A percentile compares a stretch with the other conserved stretches of the same genome.
These are phyloP conservation scores for Podaxis rugospora DNA, from an alignment of 768 basidiomycete genomes.

Conservation along the genomic window DNA sequence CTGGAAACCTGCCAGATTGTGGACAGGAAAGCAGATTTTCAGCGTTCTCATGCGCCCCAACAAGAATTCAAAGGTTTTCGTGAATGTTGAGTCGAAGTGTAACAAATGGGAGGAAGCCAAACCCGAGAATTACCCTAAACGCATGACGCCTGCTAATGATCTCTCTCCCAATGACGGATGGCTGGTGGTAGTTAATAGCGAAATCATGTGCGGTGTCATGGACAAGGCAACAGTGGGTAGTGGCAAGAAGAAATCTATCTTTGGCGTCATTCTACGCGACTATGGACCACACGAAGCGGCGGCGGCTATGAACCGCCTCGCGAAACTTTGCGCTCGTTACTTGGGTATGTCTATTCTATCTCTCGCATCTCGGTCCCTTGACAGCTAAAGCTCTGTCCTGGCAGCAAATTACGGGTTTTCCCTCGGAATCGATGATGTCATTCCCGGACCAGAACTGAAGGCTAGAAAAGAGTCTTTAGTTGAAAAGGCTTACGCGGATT, in stretches of 20 bases:
- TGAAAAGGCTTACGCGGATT: slow-evolving; percentile 82
- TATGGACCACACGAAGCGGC: slow-evolving; percentile 96
- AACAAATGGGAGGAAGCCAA: slow-evolving; percentile 82
- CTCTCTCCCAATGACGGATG: slow-evolving; percentile 97
- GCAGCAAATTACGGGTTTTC: slow-evolving; percentile 98
- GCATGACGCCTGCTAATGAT: slow-evolving; percentile 67
- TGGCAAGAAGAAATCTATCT: slow-evolving; percentile 99
- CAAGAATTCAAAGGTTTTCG: slow-evolving; percentile 71
- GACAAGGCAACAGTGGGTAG: slow-evolving; percentile 97
- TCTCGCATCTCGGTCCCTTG: neutral
- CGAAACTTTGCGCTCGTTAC: slow-evolving; percentile 94
- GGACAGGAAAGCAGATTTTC: slow-evolving; percentile 99
- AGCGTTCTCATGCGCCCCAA: slow-evolving; percentile 96
- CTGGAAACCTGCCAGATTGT: slow-evolving; percentile 86
- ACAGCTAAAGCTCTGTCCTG: neutral
- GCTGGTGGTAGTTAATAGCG: slow-evolving; percentile 94
- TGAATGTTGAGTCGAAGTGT: slow-evolving; percentile 96
- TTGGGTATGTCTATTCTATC: slow-evolving; percentile 50
- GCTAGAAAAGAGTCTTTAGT: slow-evolving; percentile 82
- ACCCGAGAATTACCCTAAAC: slow-evolving; percentile 50
- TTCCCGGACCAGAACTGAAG: slow-evolving; percentile 83
- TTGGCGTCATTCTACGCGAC: slow-evolving; percentile 95
- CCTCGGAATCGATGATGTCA: slow-evolving; percentile 97
- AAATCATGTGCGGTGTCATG: slow-evolving; percentile 99
- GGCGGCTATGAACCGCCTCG: slow-evolving; percentile 90